Evolutionary conservation across 2,329 filamentous ascomycete species (phyloP).

Genomic region (Diaporthe ampelina): DNA sequence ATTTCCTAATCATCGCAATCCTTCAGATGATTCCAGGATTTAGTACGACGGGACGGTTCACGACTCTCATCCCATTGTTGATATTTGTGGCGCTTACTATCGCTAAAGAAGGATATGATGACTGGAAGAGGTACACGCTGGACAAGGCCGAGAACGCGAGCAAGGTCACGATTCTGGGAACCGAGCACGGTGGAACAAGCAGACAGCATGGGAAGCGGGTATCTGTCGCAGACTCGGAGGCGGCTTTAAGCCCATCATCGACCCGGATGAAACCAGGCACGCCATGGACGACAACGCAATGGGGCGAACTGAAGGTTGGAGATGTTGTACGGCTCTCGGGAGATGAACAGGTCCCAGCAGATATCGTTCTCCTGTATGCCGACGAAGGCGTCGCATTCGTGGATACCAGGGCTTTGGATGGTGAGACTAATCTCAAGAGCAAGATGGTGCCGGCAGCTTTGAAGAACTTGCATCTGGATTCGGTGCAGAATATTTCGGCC

Average conservation of each 20-base stretch:
- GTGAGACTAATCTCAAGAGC: slow-evolving; percentile 85
- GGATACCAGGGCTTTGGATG: slow-evolving; percentile 87
- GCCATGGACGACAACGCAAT: slow-evolving; percentile 65
- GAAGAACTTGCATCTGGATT: slow-evolving; percentile 63
- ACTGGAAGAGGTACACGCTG: slow-evolving; percentile 82
- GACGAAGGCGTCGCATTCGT: slow-evolving; percentile 84
- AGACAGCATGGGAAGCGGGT: not conserved
- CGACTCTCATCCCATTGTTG: slow-evolving; percentile 79
- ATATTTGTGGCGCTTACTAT: slow-evolving; percentile 87
- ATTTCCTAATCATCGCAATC: slow-evolving; percentile 87
- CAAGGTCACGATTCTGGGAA: slow-evolving; percentile 62
- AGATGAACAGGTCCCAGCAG: slow-evolving; percentile 86
- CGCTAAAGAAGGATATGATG: slow-evolving; percentile 89
- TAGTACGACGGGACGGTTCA: slow-evolving; percentile 82
- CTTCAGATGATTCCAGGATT: slow-evolving; percentile 85
- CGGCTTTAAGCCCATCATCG: slow-evolving; percentile 16
- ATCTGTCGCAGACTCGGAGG: slow-evolving; percentile 43
- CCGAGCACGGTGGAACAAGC: slow-evolving; percentile 60
- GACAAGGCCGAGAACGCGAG: slow-evolving; percentile 84
- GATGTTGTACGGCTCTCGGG: slow-evolving; percentile 67
- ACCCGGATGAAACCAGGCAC: slow-evolving; percentile 34
- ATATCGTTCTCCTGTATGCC: slow-evolving; percentile 83
- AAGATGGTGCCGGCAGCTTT: slow-evolving; percentile 77
- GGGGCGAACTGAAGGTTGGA: slow-evolving; percentile 64
- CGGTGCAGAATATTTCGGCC: slow-evolving; percentile 65